Conservation (phyloP, 2,329 filamentous ascomycete species). For the Orbilia blumenaviensis region DNA sequence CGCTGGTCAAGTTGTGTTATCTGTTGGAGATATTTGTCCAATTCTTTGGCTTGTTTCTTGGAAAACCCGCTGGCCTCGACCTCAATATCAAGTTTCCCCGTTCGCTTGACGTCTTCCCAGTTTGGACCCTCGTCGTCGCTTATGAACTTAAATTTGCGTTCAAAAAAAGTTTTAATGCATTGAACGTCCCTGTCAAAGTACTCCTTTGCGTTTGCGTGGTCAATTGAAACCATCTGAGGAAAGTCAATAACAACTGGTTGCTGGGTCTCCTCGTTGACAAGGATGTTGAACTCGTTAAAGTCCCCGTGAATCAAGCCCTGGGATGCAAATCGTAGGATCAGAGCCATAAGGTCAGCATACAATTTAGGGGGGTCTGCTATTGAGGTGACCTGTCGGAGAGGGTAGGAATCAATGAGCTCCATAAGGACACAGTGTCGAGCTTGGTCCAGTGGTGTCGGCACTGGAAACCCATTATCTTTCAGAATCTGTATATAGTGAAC, state of each 20-base stretch:
- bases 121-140: constrained; percentile 83
- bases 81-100: constrained; percentile 79
- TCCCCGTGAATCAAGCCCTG: constrained; percentile 95
- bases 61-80: constrained; percentile 95
- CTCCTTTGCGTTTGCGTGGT: constrained; percentile 91
- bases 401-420: constrained; percentile 90
- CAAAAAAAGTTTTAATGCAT: constrained; percentile 94
- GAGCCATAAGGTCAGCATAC: constrained; percentile 87
- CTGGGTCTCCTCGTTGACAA: constrained; percentile 78
- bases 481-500: constrained; percentile 65
- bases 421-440: constrained; percentile 96
- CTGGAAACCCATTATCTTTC: constrained; percentile 82
- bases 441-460: constrained; percentile 86
- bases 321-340: constrained; percentile 83
- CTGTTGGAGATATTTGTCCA: constrained; percentile 87
- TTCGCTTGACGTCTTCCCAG: constrained; percentile 82
- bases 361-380: constrained; percentile 85
- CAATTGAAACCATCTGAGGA: constrained; percentile 96
- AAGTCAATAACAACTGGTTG: constrained; percentile 92
- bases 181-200: constrained; percentile 97
- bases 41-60: constrained; percentile 93
- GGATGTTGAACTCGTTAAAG: constrained; percentile 99
- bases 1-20: constrained; percentile 66
- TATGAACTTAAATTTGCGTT: constrained; percentile 85
- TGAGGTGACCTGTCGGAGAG: constrained; percentile 83